phyloP scores from a whole-genome alignment of 306 rosid genomes.

The Quercus aquifolioides region DNA sequence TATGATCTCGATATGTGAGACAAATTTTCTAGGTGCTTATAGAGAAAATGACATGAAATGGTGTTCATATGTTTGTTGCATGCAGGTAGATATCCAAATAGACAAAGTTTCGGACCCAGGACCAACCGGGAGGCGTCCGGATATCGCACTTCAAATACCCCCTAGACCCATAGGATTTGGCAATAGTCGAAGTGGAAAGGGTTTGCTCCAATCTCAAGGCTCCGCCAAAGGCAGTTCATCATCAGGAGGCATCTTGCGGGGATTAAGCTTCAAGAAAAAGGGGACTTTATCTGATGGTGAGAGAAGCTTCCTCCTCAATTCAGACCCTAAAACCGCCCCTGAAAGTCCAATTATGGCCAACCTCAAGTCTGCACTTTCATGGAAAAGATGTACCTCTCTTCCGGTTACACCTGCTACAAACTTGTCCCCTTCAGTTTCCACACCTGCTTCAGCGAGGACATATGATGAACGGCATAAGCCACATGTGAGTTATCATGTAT shows the following conservation, averaged over 20 bases:
- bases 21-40: not conserved
- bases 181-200: constrained; percentile 50
- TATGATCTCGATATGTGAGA: not conserved
- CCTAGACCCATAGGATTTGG: constrained; percentile 66
- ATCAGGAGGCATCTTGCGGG: constrained; percentile 62
- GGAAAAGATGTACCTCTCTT: constrained; percentile 83
- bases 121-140: constrained; percentile 64
- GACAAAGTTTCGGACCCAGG: constrained; percentile 39
- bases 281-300: constrained; percentile 54
- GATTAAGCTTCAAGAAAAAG: constrained; percentile 83
- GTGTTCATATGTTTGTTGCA: constrained; percentile 11
- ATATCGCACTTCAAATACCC: constrained; percentile 93
- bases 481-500: constrained; percentile 44
- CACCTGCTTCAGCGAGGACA: constrained; percentile 70
- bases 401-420: constrained; percentile 72
- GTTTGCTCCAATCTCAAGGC: constrained; percentile 69
- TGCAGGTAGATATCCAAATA: constrained; percentile 39
- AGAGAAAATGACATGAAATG: not conserved
- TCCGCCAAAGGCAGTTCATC: constrained; percentile 55
- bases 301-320: constrained; percentile 75
- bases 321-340: constrained; percentile 48
- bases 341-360: constrained; percentile 50
- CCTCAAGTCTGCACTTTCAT: constrained; percentile 46
- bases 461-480: constrained; percentile 53
- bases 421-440: constrained; percentile 61